Evolutionary conservation across 2,329 filamentous ascomycete species (phyloP).

Genomic region (Pyrenochaeta sp.): DNA sequence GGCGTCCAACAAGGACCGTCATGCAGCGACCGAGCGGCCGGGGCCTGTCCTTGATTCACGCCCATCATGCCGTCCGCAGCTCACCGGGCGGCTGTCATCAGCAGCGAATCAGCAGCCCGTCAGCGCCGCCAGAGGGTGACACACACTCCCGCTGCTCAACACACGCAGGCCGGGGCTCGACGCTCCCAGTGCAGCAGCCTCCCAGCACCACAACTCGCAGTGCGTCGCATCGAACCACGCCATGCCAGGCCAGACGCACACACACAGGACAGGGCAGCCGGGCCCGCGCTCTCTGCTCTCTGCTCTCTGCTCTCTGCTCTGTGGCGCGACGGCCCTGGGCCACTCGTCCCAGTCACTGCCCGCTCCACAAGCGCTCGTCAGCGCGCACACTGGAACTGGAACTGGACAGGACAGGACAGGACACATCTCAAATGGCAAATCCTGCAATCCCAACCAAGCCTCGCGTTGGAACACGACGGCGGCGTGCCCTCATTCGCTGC

Average conservation of each 20-base stretch:
- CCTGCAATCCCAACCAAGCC: slow-evolving; percentile 24
- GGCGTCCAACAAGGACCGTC: slow-evolving; percentile 25
- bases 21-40: slow-evolving; percentile 32
- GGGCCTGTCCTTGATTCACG: slow-evolving; percentile 35
- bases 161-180: slow-evolving; percentile 33
- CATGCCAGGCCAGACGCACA: slow-evolving; percentile 7
- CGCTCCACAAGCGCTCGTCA: slow-evolving; percentile 33
- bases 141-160: slow-evolving; percentile 29
- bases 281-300: slow-evolving; percentile 8
- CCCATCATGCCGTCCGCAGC: slow-evolving; percentile 35
- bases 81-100: slow-evolving; percentile 34
- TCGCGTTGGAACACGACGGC: slow-evolving; percentile 20
- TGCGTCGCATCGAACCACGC: not conserved
- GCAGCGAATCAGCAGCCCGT: slow-evolving; percentile 28
- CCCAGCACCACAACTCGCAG: slow-evolving; percentile 27
- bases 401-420: slow-evolving; percentile 1
- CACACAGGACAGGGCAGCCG: slow-evolving; percentile 1
- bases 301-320: not conserved
- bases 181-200: slow-evolving; percentile 41
- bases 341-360: slow-evolving; percentile 15
- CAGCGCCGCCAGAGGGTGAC: slow-evolving; percentile 28
- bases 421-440: slow-evolving; percentile 25
- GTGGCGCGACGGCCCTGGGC: slow-evolving; percentile 18
- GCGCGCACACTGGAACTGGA: slow-evolving; percentile 9
- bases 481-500: slow-evolving; percentile 9